Base-by-base conservation (phyloP, 345 rosid species). In the Syzygium aromaticum region DNA sequence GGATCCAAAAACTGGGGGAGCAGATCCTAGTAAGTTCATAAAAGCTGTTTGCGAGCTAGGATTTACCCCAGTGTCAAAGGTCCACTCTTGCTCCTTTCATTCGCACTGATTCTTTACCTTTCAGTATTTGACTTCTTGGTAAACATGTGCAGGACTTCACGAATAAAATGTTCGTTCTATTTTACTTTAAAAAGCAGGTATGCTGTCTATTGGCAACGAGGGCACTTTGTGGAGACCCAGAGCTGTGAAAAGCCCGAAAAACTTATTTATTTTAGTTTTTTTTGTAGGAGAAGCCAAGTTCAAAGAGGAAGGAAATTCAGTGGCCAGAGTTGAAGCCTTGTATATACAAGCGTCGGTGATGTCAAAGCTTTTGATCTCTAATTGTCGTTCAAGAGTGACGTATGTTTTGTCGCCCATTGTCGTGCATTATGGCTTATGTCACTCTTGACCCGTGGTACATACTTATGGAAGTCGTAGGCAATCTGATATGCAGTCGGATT, bases 291-390 rank as follows among this genome's bases (percentile, higher is more conserved):
- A 89, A 93, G 87, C 86, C 86, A 85, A 91, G 77, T 80, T 93
- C 94, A 27, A 89, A 89, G 85, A 82, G 78, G 89, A 93, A 93
- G 89, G 96, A 91, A 86, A 93, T 94, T 5, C 89, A 90, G 52
- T 98, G 99, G 98, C 99, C 99, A 0, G 96, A 96, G 91, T 87
- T 98, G 85, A 97, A 97, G 90, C 97, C 99, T 86, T 97, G 99
- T 89, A 61, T 97, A 77, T 96, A 97, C 92, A 97, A 97, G 92
- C 97, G 98, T 51, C 95, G 99, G 14, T 95, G 93, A 87, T 54
- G 52, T 67, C 43, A 30, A 30, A 30, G 77, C 43, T 38, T 64
- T 30, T 64, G 77, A 64, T 64, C 77, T 64, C 1, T 30, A 30
- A 4, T 16, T 67, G 78, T 28, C 19, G 22, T 30, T 17, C 23